Base-by-base conservation (phyloP, 148 eudicot species). In the Selenicereus undatus region DNA sequence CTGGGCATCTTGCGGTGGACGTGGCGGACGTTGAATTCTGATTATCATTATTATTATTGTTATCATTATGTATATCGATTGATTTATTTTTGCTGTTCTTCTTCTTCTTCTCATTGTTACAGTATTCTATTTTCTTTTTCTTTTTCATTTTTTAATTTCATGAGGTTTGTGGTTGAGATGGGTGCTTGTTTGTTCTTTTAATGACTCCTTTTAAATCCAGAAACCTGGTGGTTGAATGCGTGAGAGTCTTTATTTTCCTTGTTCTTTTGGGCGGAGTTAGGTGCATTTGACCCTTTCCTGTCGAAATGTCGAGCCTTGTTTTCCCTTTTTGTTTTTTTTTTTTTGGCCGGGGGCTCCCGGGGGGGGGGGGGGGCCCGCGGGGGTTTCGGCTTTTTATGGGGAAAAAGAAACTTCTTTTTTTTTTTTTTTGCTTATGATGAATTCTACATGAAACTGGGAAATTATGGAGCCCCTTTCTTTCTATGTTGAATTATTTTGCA, bases 221-320 rank as follows among this genome's bases (percentile, higher is more conserved):
- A 42, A 72, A 39, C 30, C 11, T 18, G 75, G 75, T 72, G 75
- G 75, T 72, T 72, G 75, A 22, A 72, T 39, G 75, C 26, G 42
- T 71, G 45, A 35, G 45, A 35, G 74, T 18, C 32, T 71, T 36
- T 32, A 36, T 71, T 71, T 10, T 35, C 45, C 74, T 8, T 9
- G 75, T 72, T 72, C 26, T 71, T 71, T 30, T 32, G 16, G 35
- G 72, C 72, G 39, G n/a, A 29, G 74, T 71, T 71, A 72, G 75
- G 75, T 72, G 52, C 26, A 22, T n/a, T n/a, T 1, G 52, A 72
- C 51, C 50, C 75, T 72, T 72, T 72, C 75, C 42, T 72, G 75
- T 36, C 36, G 10, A 20, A 71, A 71, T 32, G 48, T 10, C 30
- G 69, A 14, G 36, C 48, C 20, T 29, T 69, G 73, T 39, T 72